Percentiles rank a stretch among this genome's conserved stretches.
phyloP scores from a whole-genome alignment of 2,329 filamentous ascomycete genomes.

The Phyllosticta ampelicida region DNA sequence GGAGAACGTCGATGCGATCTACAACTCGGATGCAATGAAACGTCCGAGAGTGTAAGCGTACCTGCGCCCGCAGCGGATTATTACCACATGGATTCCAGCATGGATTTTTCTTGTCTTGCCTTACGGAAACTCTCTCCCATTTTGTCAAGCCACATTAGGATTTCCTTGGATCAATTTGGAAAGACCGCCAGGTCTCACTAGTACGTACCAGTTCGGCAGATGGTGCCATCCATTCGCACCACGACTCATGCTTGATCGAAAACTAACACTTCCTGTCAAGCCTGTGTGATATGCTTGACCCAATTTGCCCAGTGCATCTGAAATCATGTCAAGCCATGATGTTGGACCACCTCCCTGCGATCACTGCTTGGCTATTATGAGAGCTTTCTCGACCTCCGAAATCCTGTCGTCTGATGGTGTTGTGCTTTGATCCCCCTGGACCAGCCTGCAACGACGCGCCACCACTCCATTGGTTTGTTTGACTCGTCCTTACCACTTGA shows the following conservation, averaged over 20 bases:
- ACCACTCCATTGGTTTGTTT: conserved; percentile 5
- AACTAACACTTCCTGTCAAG: conserved; percentile 10
- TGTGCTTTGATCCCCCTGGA: neutral
- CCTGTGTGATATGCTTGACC: conserved; percentile 2
- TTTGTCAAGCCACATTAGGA: neutral
- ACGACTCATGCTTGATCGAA: conserved; percentile 4
- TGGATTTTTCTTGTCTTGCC: neutral
- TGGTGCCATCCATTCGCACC: conserved; percentile 2
- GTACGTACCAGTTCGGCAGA: conserved; percentile 11
- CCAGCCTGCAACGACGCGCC: neutral
- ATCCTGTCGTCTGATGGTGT: neutral
- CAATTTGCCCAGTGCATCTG: conserved; percentile 4
- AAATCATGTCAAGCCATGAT: neutral
- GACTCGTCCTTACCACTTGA: neutral
- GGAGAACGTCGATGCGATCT: conserved; percentile 10
- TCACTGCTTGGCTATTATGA: neutral
- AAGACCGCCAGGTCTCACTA: conserved; percentile 7
- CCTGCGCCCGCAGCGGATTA: conserved; percentile 9
- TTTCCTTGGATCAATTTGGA: conserved; percentile 5
- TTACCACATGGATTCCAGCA: neutral
- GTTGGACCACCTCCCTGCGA: neutral
- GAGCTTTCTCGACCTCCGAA: neutral
- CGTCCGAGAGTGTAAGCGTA: conserved; percentile 1
- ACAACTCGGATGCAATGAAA: conserved; percentile 5
- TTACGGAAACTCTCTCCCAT: neutral